Conservation (phyloP, 208 protist species). For the Acanthamoeba lenticulata region DNA sequence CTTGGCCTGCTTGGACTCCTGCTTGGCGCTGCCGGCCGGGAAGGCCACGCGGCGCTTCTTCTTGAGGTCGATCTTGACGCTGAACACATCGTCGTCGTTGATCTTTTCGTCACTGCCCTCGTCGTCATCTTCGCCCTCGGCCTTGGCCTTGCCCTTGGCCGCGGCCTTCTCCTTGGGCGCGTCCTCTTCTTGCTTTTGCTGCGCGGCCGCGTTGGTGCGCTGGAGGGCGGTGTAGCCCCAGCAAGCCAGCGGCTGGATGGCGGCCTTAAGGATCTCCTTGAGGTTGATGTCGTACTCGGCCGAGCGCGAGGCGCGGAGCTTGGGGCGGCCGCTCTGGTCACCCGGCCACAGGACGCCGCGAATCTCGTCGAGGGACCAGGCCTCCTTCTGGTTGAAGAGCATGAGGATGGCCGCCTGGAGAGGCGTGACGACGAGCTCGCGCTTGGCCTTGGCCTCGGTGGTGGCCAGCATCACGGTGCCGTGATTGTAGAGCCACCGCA, state of each 20-base stretch:
- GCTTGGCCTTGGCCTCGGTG: constrained; percentile 38
- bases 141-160: neutral
- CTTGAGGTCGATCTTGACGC: constrained; percentile 7
- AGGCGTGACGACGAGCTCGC: constrained; percentile 33
- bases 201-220: neutral
- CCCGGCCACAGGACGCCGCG: constrained; percentile 43
- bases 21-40: constrained; percentile 59
- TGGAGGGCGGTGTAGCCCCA: constrained; percentile 19
- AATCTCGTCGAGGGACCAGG: constrained; percentile 45
- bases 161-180: neutral
- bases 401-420: constrained; percentile 58
- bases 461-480: constrained; percentile 52
- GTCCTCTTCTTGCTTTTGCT: neutral
- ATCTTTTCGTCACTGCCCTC: constrained; percentile 44
- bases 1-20: constrained; percentile 41
- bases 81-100: constrained; percentile 59
- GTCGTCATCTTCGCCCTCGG: constrained; percentile 27
- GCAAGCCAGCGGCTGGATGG: constrained; percentile 68
- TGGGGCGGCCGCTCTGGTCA: neutral
- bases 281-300: constrained; percentile 65
- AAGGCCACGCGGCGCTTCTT: constrained; percentile 56
- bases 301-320: neutral
- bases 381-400: constrained; percentile 53
- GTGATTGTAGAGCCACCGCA: constrained; percentile 69
- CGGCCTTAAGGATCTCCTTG: constrained; percentile 53